A percentile compares a stretch with the other conserved stretches of the same genome.
Evolutionary conservation across 805 yeast genomes (phyloP).

Genomic region (Saccharomycopsis fibuligera): DNA sequence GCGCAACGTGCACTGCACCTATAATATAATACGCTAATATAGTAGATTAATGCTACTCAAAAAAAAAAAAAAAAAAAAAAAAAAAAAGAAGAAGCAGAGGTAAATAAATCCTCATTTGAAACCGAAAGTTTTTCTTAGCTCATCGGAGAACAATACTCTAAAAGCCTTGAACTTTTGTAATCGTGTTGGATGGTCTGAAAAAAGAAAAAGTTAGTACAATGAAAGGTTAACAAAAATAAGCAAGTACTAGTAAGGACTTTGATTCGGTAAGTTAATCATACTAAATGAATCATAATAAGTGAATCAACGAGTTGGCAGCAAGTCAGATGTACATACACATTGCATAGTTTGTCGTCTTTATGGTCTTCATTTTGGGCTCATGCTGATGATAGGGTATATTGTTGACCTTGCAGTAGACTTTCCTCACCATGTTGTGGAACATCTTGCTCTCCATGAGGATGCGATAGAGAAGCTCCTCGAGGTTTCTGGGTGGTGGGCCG

Average conservation of each 20-base stretch:
- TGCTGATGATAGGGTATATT: constrained; percentile 36
- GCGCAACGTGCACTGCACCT: too few relatives aligned
- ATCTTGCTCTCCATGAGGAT: constrained; percentile 46
- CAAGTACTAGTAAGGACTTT: too few relatives aligned
- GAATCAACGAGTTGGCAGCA: too few relatives aligned
- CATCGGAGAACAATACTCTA: constrained; percentile 52
- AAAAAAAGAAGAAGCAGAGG: too few relatives aligned
- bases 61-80: too few relatives aligned
- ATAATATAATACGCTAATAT: too few relatives aligned
- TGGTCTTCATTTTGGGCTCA: constrained; percentile 8
- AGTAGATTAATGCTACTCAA: too few relatives aligned
- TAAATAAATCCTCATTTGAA: too few relatives aligned
- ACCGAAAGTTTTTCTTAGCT: constrained; percentile 49
- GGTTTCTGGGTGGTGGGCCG: constrained; percentile 13
- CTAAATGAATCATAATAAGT: too few relatives aligned
- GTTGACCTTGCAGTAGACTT: constrained; percentile 58
- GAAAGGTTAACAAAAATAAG: too few relatives aligned
- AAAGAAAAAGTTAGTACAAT: too few relatives aligned
- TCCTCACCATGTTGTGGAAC: constrained; percentile 58
- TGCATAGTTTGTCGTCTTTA: constrained; percentile 21
- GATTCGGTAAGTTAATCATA: too few relatives aligned
- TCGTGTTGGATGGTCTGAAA: constrained; percentile 45
- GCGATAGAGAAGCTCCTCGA: constrained; percentile 14
- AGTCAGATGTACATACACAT: constrained; percentile 13
- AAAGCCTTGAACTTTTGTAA: constrained; percentile 57